Conservation (phyloP, 306 rosid species). For the Rubus parviflorus region DNA sequence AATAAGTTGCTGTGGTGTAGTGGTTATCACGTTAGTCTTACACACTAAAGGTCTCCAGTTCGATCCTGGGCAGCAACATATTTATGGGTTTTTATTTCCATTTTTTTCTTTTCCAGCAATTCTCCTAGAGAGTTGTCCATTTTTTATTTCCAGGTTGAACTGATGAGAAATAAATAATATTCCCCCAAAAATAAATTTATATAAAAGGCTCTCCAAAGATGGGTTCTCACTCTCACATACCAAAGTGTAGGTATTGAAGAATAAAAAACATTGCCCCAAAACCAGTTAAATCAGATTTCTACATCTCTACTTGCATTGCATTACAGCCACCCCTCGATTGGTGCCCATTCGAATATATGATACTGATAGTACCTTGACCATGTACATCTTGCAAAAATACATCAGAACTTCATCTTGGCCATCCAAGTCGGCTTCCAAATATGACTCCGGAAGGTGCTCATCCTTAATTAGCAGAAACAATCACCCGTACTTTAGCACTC, state of each 20-base stretch:
- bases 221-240: not conserved
- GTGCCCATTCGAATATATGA: not conserved
- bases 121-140: no score
- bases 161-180: not conserved
- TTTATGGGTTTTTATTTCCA: no score
- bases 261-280: not conserved
- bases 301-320: conserved; percentile 5
- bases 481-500: conserved; percentile 73
- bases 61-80: conserved; percentile 90
- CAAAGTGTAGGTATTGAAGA: not conserved
- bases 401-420: not conserved
- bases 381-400: conserved; percentile 7
- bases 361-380: conserved; percentile 6
- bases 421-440: conserved; percentile 4
- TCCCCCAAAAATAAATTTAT: not conserved
- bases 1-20: conserved; percentile 83
- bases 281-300: conserved; percentile 5
- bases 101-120: no score
- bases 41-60: conserved; percentile 93
- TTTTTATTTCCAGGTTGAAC: no score
- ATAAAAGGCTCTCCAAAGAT: not conserved
- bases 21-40: conserved; percentile 94
- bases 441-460: not conserved
- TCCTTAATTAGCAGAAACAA: conserved; percentile 70
- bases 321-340: conserved; percentile 4